Evolutionary conservation across 306 rosid genomes (phyloP).

Genomic region (Cucurbita maxima): DNA sequence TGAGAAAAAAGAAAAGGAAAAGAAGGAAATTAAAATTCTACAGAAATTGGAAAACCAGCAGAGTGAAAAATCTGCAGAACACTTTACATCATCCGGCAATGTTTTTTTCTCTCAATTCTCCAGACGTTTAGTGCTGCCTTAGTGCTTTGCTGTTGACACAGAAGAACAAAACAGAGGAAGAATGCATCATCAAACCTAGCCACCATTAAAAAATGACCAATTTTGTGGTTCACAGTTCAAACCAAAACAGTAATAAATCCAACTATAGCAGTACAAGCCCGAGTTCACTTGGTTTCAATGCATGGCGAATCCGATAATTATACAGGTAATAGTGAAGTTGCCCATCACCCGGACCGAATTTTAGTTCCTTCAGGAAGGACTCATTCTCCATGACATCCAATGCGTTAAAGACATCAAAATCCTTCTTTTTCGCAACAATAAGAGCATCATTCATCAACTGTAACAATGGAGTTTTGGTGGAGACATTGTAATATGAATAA

Average conservation of each 20-base stretch:
- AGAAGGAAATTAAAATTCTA: neutral
- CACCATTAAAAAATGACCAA: conserved; percentile 1
- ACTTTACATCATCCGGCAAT: neutral
- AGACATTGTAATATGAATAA: conserved; percentile 62
- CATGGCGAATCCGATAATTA: conserved; percentile 31
- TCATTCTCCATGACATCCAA: conserved; percentile 76
- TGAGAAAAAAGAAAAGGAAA: neutral
- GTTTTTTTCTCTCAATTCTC: neutral
- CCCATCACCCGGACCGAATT: conserved; percentile 58
- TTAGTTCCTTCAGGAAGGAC: conserved; percentile 40
- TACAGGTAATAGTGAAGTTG: conserved; percentile 55
- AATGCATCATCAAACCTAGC: conserved; percentile 1
- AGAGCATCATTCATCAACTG: conserved; percentile 78
- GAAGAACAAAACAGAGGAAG: conserved; percentile 13
- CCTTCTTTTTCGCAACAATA: conserved; percentile 54
- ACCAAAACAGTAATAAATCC: conserved; percentile 8
- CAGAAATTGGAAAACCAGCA: neutral
- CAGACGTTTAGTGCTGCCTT: neutral
- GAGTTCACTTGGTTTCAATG: conserved; percentile 48
- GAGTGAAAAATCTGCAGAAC: neutral
- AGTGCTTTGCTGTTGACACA: conserved; percentile 5
- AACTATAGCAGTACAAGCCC: conserved; percentile 55
- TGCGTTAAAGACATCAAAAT: conserved; percentile 71
- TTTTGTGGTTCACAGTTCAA: conserved; percentile 7
- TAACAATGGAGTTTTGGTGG: conserved; percentile 53